Evolutionary conservation across 352 stramenopile genomes (phyloP).

Genomic region (Phytophthora constricta): DNA sequence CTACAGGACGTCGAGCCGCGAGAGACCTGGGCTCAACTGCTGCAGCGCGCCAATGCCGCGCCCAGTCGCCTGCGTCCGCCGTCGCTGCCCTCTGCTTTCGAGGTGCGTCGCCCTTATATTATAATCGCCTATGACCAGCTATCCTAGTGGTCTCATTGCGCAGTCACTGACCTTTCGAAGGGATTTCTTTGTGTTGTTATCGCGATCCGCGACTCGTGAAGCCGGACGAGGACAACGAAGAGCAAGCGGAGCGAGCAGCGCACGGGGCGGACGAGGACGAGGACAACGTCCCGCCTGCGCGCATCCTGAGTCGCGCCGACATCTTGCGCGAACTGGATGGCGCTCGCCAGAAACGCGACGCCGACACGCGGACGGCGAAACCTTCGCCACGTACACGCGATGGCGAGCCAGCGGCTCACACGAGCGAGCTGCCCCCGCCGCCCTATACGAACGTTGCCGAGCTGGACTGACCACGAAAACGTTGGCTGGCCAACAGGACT

Average conservation of each 20-base stretch:
- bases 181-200: conserved; percentile 27
- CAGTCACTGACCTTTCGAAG: conserved; percentile 8
- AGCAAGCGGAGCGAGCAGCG: neutral
- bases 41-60: conserved; percentile 56
- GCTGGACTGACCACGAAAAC: conserved; percentile 45
- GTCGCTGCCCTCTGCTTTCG: conserved; percentile 59
- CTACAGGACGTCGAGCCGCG: conserved; percentile 37
- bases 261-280: conserved; percentile 5
- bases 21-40: conserved; percentile 68
- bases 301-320: conserved; percentile 58
- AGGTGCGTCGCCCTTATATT: conserved; percentile 23
- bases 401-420: neutral
- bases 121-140: neutral
- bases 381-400: neutral
- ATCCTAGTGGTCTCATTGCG: neutral
- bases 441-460: conserved; percentile 47
- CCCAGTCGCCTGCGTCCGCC: conserved; percentile 54
- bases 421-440: neutral
- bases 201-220: conserved; percentile 24
- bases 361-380: neutral
- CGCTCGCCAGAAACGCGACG: conserved; percentile 5
- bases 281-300: conserved; percentile 25
- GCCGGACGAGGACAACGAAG: conserved; percentile 27
- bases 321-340: conserved; percentile 54
- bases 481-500: conserved; percentile 12